Conservation (phyloP, 2,329 filamentous ascomycete genomes). For the Aspergillus alliaceus region DNA sequence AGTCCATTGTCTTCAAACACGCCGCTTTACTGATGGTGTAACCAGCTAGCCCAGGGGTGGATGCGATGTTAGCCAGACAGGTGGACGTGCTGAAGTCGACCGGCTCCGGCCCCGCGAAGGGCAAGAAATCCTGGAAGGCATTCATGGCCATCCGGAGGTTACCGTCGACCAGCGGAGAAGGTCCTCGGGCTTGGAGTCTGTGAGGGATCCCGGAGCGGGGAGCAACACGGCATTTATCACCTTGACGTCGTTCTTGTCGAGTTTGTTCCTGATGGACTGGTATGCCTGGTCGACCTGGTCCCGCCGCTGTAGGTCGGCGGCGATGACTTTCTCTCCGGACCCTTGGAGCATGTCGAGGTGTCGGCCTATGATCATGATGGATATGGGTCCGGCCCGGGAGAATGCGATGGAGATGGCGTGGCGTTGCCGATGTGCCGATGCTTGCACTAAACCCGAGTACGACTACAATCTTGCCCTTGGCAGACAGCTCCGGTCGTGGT, state of each 20-base stretch:
- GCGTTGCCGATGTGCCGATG: too few species aligned
- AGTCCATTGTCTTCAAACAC: not conserved
- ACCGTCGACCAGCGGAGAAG: not conserved
- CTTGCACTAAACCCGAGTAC: not conserved
- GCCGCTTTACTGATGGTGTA: not conserved
- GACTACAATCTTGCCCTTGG: not conserved
- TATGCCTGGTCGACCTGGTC: not conserved
- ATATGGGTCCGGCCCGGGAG: not conserved
- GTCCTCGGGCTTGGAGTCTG: not conserved
- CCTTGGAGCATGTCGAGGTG: not conserved
- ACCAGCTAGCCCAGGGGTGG: not conserved
- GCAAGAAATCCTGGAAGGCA: not conserved
- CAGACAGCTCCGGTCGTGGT: slow-evolving; percentile 20
- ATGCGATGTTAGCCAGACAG: not conserved
- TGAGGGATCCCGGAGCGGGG: not conserved
- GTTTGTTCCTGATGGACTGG: not conserved
- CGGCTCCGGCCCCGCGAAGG: not conserved
- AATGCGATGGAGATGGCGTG: not conserved
- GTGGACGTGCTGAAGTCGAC: not conserved
- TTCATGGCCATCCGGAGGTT: not conserved
- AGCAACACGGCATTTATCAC: not conserved
- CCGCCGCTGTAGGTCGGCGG: not conserved
- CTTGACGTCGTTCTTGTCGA: not conserved
- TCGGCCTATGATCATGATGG: not conserved
- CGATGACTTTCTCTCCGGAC: not conserved